Evolutionary conservation across 2,329 filamentous ascomycete genomes (phyloP).

Genomic region (Colletotrichum trifolii): DNA sequence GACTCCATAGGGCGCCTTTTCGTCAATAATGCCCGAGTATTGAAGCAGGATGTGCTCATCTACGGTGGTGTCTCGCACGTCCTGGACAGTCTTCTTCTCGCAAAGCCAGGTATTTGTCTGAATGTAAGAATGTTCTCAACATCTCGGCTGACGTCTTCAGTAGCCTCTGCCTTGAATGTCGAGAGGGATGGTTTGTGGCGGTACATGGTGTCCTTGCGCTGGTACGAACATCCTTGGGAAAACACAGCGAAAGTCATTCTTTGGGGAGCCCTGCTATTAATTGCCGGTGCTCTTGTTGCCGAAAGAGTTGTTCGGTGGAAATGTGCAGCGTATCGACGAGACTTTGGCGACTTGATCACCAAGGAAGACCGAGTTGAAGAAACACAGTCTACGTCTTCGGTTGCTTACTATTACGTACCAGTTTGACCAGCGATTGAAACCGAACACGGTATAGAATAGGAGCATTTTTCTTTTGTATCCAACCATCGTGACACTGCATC

Average conservation of each 20-base stretch:
- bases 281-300: not conserved
- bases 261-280: not conserved
- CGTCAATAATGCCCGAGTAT: not conserved
- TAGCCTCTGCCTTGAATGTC: not conserved
- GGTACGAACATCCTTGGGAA: not conserved
- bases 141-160: not conserved
- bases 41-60: slow-evolving; percentile 11
- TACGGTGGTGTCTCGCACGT: slow-evolving; percentile 11
- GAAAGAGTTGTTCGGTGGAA: not conserved
- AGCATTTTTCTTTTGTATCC: no score
- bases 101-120: not conserved
- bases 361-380: not conserved
- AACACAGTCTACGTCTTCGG: not conserved
- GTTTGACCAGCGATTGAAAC: not conserved
- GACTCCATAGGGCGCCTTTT: slow-evolving; percentile 1
- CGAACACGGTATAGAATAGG: no score
- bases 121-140: rapidly evolving
- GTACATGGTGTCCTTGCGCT: not conserved
- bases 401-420: not conserved
- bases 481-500: no score
- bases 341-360: not conserved
- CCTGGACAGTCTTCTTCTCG: not conserved
- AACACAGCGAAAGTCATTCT: not conserved
- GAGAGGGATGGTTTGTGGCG: not conserved
- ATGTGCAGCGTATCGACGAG: not conserved